A percentile compares a stretch with the other conserved stretches of the same genome.
These are phyloP conservation scores for Aspergillus pseudoglaucus DNA, from an alignment of 2,329 filamentous ascomycete genomes.

Conservation along the genomic window DNA sequence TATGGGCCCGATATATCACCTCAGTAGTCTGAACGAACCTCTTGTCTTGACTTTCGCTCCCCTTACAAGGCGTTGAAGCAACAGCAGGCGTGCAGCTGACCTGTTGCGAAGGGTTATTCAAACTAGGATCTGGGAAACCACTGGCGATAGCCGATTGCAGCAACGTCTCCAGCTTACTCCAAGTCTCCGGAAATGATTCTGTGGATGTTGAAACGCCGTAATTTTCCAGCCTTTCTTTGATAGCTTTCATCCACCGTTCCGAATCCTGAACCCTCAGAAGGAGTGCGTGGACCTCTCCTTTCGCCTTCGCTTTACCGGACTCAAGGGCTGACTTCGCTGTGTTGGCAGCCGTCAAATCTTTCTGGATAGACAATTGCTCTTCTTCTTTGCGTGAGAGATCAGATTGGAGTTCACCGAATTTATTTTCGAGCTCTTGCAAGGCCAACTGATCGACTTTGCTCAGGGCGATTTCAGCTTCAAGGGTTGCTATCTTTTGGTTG, in stretches of 20 bases:
- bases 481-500: slow-evolving; percentile 12
- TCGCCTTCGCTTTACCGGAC: slow-evolving; percentile 12
- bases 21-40: slow-evolving; percentile 11
- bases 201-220: slow-evolving; percentile 9
- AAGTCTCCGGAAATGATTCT: slow-evolving; percentile 13
- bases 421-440: slow-evolving; percentile 8
- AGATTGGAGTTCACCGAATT: slow-evolving; percentile 8
- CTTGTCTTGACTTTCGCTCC: neutral
- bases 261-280: slow-evolving; percentile 19
- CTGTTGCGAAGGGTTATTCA: neutral
- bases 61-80: slow-evolving; percentile 1
- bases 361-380: slow-evolving; percentile 13
- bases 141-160: slow-evolving; percentile 6
- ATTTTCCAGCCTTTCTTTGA: slow-evolving; percentile 14
- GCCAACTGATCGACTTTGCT: slow-evolving; percentile 4
- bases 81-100: neutral
- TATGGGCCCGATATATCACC: slow-evolving; percentile 12
- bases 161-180: slow-evolving; percentile 13
- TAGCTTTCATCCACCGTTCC: slow-evolving; percentile 16
- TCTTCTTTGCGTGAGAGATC: slow-evolving; percentile 22
- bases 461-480: slow-evolving; percentile 13
- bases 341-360: slow-evolving; percentile 8
- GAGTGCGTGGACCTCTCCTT: slow-evolving; percentile 19
- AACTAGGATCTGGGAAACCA: neutral
- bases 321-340: slow-evolving; percentile 13